Base-by-base conservation (phyloP, 2,329 filamentous ascomycete genomes). In the Lithohypha guttulata region DNA sequence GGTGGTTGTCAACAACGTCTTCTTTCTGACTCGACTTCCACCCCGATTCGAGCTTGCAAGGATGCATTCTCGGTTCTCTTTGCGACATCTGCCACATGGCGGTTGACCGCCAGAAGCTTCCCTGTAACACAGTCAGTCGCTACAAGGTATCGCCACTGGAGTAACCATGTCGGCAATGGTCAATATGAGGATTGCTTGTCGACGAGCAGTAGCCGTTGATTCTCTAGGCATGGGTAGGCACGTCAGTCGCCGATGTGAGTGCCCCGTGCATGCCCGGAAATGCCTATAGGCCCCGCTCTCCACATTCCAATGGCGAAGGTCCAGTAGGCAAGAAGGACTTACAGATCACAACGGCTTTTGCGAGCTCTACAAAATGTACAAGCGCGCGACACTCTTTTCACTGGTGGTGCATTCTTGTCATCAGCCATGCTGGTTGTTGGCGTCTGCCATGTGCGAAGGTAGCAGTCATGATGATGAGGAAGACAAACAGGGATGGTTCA, bases 1-100 rank as follows among this genome's bases (percentile, higher is more conserved):
- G 17, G 22, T 6, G 22, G 14, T 15, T 13, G 14, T 25, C 32
- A 34, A 44, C 22, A 44, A 14, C 46, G 59, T 64, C 51, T 70
- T 71, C 51, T 71, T 73, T 38, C 72, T 67, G 42, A 75, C 66
- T 32, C 73, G 65, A 40, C 71, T 64, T 10, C 73, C 73, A 31
- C 73, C 73, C 39, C 73, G 68, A 51, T 76, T 76, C 33, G 70
- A 74, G 30, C 69, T 68, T 6, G 71, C 73, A 14, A 77, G 63
- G 8, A 77, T 64, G 53, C 73, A 77, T 44, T 76, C 71, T 37
- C 71, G 69, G 41, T 65, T 62, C 46, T 75, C 71, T 48, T 68
- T 66, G 45, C 70, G 66, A 56, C 73, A 77, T 39, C 73, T 61
- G 36, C 71, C 65, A 48, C 73, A 77, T 18, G 73, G 73, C 19